phyloP scores from a whole-genome alignment of 2,329 filamentous ascomycete genomes.

The Ophiostoma tasmaniense region DNA sequence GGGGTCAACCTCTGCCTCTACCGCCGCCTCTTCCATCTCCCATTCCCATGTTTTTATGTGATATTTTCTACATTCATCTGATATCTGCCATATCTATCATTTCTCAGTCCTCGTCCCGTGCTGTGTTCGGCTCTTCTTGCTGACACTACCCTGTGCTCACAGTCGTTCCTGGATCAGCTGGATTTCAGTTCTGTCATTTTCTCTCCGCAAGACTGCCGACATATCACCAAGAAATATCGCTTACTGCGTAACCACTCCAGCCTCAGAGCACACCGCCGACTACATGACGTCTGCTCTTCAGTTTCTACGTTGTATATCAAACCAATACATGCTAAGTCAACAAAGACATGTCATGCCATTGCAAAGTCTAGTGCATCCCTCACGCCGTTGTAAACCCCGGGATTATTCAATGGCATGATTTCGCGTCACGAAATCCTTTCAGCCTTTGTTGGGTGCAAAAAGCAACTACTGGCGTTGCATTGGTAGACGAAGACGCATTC shows the following conservation, averaged over 20 bases:
- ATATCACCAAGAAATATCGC: neutral
- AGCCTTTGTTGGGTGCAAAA: neutral
- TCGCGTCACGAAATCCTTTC: neutral
- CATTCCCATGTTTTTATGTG: neutral
- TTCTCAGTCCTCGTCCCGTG: neutral
- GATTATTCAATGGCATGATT: too few relatives aligned
- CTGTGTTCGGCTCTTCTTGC: neutral
- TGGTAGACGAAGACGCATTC: neutral
- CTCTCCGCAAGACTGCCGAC: neutral
- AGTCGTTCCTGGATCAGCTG: neutral
- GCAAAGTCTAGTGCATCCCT: too few relatives aligned
- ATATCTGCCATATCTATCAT: neutral
- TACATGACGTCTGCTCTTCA: too few relatives aligned
- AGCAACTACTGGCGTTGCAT: neutral
- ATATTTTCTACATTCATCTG: neutral
- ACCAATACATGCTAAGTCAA: too few relatives aligned
- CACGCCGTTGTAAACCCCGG: too few relatives aligned
- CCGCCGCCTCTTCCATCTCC: neutral
- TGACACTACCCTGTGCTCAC: conserved; percentile 3
- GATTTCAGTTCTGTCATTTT: neutral
- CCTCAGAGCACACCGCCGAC: too few relatives aligned
- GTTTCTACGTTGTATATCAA: too few relatives aligned
- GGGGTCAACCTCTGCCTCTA: neutral
- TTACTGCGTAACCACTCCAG: neutral
- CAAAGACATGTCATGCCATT: too few relatives aligned